Conservation (phyloP, 805 yeast genomes). For the Kodamaea kakaduensis region DNA sequence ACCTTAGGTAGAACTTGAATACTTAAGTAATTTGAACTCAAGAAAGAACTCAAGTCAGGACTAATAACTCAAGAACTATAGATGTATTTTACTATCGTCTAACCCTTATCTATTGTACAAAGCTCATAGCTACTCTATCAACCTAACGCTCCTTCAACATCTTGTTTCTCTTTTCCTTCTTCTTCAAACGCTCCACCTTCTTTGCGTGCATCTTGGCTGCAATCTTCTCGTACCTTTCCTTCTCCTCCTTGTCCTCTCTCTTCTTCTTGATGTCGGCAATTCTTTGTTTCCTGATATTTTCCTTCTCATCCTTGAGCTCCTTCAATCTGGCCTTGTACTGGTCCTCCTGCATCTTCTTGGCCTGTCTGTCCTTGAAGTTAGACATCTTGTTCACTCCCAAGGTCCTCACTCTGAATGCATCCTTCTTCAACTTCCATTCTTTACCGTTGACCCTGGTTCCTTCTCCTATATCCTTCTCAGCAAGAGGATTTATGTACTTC, state of each 20-base stretch:
- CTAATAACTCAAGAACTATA: no score
- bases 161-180: constrained; percentile 93
- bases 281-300: constrained; percentile 49
- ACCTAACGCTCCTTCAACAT: constrained; percentile 78
- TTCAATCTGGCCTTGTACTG: constrained; percentile 65
- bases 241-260: constrained; percentile 78
- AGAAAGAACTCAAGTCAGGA: no score
- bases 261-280: constrained; percentile 63
- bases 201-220: constrained; percentile 88
- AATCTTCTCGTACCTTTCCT: constrained; percentile 78
- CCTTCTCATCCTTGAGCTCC: constrained; percentile 77
- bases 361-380: constrained; percentile 64
- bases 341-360: constrained; percentile 60
- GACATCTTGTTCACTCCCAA: constrained; percentile 49
- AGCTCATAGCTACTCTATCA: background rate
- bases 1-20: no score
- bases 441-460: constrained; percentile 62
- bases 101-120: no score
- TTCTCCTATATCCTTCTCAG: constrained; percentile 34
- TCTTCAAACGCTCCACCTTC: constrained; percentile 84
- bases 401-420: constrained; percentile 61
- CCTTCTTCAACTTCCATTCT: constrained; percentile 66
- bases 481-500: constrained; percentile 32
- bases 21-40: no score
- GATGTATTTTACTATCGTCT: no score